Evolutionary conservation across 495 filamentous ascomycete genomes (phyloP).

Genomic region (Neurospora pannonica): DNA sequence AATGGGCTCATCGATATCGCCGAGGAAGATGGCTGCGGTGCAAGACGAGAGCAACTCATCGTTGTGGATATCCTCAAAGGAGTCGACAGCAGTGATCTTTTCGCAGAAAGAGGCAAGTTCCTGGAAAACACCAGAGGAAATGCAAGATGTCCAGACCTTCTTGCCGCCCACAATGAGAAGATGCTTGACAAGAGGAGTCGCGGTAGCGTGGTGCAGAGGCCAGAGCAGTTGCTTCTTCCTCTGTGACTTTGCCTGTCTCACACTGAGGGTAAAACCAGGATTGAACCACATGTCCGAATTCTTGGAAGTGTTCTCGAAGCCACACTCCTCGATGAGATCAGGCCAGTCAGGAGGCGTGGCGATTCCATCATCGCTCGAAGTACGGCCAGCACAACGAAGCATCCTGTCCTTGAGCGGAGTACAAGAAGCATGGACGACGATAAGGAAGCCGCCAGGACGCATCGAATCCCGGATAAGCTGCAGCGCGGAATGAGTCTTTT

Average conservation of each 20-base stretch:
- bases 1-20: conserved; percentile 27
- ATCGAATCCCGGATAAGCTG: conserved; percentile 21
- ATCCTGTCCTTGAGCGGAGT: conserved; percentile 14
- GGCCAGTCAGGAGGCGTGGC: conserved; percentile 24
- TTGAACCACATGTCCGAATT: conserved; percentile 21
- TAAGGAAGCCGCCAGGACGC: conserved; percentile 32
- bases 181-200: conserved; percentile 5
- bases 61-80: background rate
- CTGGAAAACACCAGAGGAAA: conserved; percentile 9
- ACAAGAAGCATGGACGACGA: conserved; percentile 21
- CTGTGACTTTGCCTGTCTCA: conserved; percentile 23
- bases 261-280: conserved; percentile 23
- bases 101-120: conserved; percentile 13
- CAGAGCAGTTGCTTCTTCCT: conserved; percentile 9
- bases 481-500: conserved; percentile 3
- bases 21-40: conserved; percentile 27
- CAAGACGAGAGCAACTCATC: background rate
- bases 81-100: conserved; percentile 6
- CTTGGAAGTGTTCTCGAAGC: conserved; percentile 17
- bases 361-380: background rate
- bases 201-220: background rate
- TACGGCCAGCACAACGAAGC: conserved; percentile 2
- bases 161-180: conserved; percentile 27
- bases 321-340: conserved; percentile 24
- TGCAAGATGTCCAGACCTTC: conserved; percentile 4